These are phyloP conservation scores for Rhodomyrtus psidioides DNA, from an alignment of 441 rosid species.

Conservation along the genomic window DNA sequence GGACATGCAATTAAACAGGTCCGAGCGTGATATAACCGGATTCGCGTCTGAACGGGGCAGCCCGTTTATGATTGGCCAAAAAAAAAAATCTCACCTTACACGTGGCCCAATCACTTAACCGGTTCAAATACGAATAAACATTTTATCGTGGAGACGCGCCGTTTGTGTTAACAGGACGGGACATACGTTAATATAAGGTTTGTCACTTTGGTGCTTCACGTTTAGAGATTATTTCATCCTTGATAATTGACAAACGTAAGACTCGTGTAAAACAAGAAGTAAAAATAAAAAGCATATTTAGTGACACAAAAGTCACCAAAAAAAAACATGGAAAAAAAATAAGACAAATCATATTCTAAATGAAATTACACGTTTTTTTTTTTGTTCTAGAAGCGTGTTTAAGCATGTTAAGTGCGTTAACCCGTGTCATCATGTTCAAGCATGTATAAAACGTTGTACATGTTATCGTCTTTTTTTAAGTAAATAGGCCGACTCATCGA, in stretches of 20 bases:
- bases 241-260: neutral
- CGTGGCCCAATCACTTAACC: neutral
- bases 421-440: neutral
- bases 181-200: neutral
- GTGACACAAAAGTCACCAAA: no score
- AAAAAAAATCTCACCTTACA: neutral
- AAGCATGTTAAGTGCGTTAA: neutral
- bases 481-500: rapidly evolving
- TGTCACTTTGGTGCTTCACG: neutral
- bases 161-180: neutral
- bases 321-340: neutral
- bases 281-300: neutral
- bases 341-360: neutral
- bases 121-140: neutral
- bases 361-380: neutral
- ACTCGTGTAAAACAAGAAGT: neutral
- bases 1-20: neutral
- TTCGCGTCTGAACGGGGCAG: neutral
- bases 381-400: neutral
- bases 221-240: neutral
- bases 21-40: neutral
- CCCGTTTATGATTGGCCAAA: neutral
- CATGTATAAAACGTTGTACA: neutral
- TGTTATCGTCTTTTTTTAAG: neutral
- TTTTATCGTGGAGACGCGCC: neutral